phyloP scores from a whole-genome alignment of 305 asterid species.

The Withania somnifera region DNA sequence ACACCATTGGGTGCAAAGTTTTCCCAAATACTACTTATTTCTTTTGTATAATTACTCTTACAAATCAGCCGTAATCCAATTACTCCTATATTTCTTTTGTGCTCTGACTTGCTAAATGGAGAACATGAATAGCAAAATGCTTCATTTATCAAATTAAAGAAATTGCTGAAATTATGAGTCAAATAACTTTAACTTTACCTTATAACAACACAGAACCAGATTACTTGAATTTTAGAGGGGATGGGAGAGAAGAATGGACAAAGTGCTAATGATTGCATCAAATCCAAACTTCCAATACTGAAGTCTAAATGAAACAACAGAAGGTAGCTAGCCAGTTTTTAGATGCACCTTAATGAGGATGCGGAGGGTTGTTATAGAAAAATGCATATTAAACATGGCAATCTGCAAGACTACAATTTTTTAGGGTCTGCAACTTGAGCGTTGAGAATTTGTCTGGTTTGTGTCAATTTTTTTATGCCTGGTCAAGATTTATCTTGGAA shows the following conservation, averaged over 20 bases:
- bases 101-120: background rate
- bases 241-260: background rate
- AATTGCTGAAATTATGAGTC: background rate
- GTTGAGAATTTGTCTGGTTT: background rate
- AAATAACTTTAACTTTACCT: background rate
- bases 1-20: no score
- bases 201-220: background rate
- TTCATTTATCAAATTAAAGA: background rate
- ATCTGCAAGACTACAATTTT: background rate
- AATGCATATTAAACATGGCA: background rate
- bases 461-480: background rate
- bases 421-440: background rate
- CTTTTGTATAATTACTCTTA: background rate
- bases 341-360: constrained; percentile 1
- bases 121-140: background rate
- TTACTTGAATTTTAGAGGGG: background rate
- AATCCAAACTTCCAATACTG: background rate
- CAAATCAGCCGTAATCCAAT: background rate
- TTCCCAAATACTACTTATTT: background rate
- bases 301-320: background rate
- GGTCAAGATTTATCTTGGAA: background rate
- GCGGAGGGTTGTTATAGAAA: background rate
- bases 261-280: background rate
- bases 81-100: background rate
- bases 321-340: background rate